phyloP scores from a whole-genome alignment of 176 grass and related monocot species.

The Eragrostis curvula region DNA sequence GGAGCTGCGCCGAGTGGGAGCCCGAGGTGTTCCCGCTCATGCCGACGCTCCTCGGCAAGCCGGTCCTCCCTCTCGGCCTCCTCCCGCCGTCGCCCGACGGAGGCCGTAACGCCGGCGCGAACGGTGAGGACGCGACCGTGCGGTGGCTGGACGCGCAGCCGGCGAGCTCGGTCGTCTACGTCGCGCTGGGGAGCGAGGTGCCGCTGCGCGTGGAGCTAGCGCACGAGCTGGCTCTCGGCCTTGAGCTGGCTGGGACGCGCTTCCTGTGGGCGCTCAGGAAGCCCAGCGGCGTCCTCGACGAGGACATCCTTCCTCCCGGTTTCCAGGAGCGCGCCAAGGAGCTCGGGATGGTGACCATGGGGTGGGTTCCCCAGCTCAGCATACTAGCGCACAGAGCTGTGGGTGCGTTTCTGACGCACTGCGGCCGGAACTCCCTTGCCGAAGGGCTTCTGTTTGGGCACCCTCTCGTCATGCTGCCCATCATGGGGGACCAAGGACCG shows the following conservation, averaged over 20 bases:
- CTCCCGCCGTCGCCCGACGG: background rate
- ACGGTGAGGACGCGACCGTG: background rate
- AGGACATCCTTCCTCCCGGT: constrained; percentile 11
- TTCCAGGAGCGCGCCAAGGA: constrained; percentile 18
- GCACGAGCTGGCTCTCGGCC: constrained; percentile 44
- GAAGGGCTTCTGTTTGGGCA: constrained; percentile 48
- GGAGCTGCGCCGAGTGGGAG: constrained; percentile 39
- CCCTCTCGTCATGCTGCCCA: constrained; percentile 41
- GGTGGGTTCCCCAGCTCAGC: constrained; percentile 45
- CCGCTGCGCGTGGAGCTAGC: constrained; percentile 14
- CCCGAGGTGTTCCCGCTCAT: background rate
- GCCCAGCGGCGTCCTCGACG: background rate
- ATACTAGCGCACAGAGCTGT: constrained; percentile 21
- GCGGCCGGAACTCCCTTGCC: constrained; percentile 42
- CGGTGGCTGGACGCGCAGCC: constrained; percentile 37
- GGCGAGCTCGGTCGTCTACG: constrained; percentile 37
- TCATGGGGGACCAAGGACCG: constrained; percentile 22
- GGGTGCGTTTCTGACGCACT: constrained; percentile 52
- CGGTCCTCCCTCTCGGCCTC: constrained; percentile 35
- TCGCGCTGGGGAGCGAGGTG: constrained; percentile 53
- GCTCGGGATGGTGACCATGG: background rate
- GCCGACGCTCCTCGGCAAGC: constrained; percentile 11
- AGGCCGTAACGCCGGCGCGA: background rate
- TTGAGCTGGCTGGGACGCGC: constrained; percentile 32
- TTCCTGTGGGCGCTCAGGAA: constrained; percentile 55